Evolutionary conservation across 441 rosid genomes (phyloP), one percentile per base, ranked within the genome.

Genomic region (Cnidoscolus chayamansa): DNA sequence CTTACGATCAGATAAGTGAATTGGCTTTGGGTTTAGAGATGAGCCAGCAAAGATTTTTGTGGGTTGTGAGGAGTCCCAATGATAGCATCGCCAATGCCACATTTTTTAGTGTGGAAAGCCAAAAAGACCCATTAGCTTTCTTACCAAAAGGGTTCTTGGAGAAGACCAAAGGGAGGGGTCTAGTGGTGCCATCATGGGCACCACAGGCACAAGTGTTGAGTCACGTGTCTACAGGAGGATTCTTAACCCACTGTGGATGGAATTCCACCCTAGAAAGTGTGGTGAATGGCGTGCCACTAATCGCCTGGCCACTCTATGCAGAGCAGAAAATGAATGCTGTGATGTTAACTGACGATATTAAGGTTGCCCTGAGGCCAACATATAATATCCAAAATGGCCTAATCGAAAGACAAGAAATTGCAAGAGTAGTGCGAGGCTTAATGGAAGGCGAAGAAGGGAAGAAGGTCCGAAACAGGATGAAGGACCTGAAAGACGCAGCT

Each of bases 231-330:
- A 87, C 86, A 0, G 89, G 91, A 6, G 97, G 90, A 17, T 89
- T 92, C 73, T 62, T 92, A 32, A 86, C 90, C 5, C 97, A 92
- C 10, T 92, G 97, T 30, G 94, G 97, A 0, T 92, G 97, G 97
- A 92, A 92, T 20, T 92, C 96, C 0, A 78, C 73, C 7, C 84
- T 92, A 0, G 96, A 90, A 68, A 89, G 93, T 51, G 81, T 92
- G 0, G 88, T 85, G 4, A 87, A 83, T 13, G 97, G 96, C 0
- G 93, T 89, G 10, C 96, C 97, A 0, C 48, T 89, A 37, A 86
- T 92, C 43, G 85, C 85, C 0, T 90, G 96, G 96, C 97, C 97
- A 5, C 88, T 92, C 0, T 92, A 81, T 11, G 96, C 97, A 0
- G 97, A 92, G 80, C 96, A 92, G 64, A 89, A 78, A 72, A 89